Evolutionary conservation across 164 flowering plant species (phyloP), one percentile per base, ranked within the genome.

Genomic region (Aristolochia fimbriata): DNA sequence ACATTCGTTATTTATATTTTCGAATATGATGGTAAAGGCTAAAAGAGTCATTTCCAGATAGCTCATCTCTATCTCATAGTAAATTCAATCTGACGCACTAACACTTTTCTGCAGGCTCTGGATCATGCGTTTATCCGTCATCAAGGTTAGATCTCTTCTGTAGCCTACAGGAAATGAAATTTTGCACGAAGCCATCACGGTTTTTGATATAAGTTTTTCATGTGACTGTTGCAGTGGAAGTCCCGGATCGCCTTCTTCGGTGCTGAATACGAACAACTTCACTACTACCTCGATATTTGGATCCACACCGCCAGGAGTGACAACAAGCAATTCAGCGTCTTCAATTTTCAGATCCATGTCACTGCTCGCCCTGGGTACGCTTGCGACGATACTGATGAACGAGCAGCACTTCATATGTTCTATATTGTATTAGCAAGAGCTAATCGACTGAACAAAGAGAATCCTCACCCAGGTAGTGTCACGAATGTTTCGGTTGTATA

Each of bases 61-160:
- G 1, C 43, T 10, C 43, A 7, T 37, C 43, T 37, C 43, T 3
- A 37, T 37, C 43, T 37, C 12, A 5, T 37, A 0, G 43, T 5
- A 37, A 3, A 37, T 10, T 8, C 31, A 22, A 15, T 21, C 7
- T 27, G 33, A 6, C 43, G 11, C 22, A 11, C 23, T 17, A 10
- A 12, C 16, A 14, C 53, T 1, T 51, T 62, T 62, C 6, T 45
- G 54, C 73, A 88, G 97, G 97, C 60, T 48, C 72, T 33, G 92
- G 92, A 17, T 69, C 90, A 48, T 91, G 97, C 65, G 59, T 80
- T 57, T 91, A 65, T 65, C 82, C 75, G 55, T 62, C 82, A 43
- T 77, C 65, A 54, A 62, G 65, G 65, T 62, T 27, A 21, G 52
- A 23, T 52, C 56, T 5, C 15, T 0, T 52, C 16, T 15, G 5